Base-by-base conservation (phyloP, 495 filamentous ascomycete genomes). In the Xylaria venustula region DNA sequence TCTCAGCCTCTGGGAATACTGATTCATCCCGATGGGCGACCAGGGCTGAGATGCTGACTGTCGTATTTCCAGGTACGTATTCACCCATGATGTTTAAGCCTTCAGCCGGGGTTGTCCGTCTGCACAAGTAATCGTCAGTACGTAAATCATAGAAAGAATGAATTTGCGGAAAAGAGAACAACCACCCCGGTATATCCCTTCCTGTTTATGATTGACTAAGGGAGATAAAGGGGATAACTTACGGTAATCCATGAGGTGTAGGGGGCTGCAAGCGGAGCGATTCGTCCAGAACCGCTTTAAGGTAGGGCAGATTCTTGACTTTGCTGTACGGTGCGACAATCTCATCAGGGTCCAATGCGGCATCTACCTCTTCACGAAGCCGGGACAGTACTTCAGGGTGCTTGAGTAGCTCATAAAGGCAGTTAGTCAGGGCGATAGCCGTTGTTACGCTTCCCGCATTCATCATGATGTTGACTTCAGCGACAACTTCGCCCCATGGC, bases 241-340 rank as follows among this genome's bases (percentile, higher is more conserved):
- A 48, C 1, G 78, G 77, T 2, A 85, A 64, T 6, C 79, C 77
- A 7, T 73, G 64, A 0, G 83, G 74, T 2, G 74, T 73, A 0
- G 85, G 78, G 20, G 83, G 83, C 54, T 74, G 80, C 8, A 86
- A 63, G 9, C 85, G 76, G 7, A 87, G 70, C 0, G 71, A 70
- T 65, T 88, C 85, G 2, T 76, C 71, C n/a, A 87, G 64, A n/a
- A 81, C 78, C 2, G 85, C 85, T 19, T 75, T 69, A n/a, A 86
- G 71, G 64, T 85, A 86, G 0, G 70, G 71, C 0, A 84, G 67
- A 3, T 74, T 57, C 9, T 66, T 52, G 7, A 70, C 62, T 56
- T 68, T 68, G 3, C 61, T 61, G 28, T 68, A 70, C 2, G 65
- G 34, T 14, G 51, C 62, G 17, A 67, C 44, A 9, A 36, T 30